Conservation (phyloP, 352 stramenopile genomes). For the Phytophthora sojae region DNA sequence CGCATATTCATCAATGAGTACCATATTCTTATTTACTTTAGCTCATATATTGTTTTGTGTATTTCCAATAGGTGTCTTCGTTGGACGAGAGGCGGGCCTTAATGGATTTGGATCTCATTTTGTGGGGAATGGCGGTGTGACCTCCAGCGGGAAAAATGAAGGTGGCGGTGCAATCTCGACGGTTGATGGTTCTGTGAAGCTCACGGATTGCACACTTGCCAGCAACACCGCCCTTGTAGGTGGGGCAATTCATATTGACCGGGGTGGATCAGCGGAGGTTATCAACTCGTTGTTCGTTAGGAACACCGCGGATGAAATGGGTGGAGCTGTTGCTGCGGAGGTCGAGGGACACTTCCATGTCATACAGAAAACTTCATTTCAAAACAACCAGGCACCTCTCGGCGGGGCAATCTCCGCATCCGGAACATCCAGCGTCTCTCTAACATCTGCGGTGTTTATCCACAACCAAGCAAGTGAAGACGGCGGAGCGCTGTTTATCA, state of each 20-base stretch:
- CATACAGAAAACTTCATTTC: slow-evolving; percentile 31
- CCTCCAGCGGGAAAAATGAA: slow-evolving; percentile 64
- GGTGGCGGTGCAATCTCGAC: slow-evolving; percentile 54
- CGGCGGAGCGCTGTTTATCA: slow-evolving; percentile 49
- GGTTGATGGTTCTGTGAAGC: slow-evolving; percentile 45
- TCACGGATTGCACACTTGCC: slow-evolving; percentile 40
- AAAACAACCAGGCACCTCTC: slow-evolving; percentile 44
- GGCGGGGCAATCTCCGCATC: slow-evolving; percentile 38
- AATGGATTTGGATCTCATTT: slow-evolving; percentile 32
- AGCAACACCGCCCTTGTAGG: slow-evolving; percentile 63
- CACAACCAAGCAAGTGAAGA: slow-evolving; percentile 31
- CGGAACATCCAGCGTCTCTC: slow-evolving; percentile 16
- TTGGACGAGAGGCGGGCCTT: slow-evolving; percentile 56
- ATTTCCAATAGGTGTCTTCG: slow-evolving; percentile 48
- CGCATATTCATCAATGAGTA: neutral
- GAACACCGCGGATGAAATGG: slow-evolving; percentile 58
- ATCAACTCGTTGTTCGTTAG: slow-evolving; percentile 36
- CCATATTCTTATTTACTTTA: neutral
- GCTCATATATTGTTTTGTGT: neutral
- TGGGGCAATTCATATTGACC: slow-evolving; percentile 54
- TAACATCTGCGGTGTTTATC: slow-evolving; percentile 26
- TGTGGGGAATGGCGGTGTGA: slow-evolving; percentile 52
- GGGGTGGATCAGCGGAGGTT: slow-evolving; percentile 33
- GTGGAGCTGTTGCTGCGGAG: slow-evolving; percentile 46
- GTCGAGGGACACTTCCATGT: slow-evolving; percentile 34